A percentile compares a stretch with the other conserved stretches of the same genome.
Conservation (phyloP, 345 rosid species). For the Punica granatum region DNA sequence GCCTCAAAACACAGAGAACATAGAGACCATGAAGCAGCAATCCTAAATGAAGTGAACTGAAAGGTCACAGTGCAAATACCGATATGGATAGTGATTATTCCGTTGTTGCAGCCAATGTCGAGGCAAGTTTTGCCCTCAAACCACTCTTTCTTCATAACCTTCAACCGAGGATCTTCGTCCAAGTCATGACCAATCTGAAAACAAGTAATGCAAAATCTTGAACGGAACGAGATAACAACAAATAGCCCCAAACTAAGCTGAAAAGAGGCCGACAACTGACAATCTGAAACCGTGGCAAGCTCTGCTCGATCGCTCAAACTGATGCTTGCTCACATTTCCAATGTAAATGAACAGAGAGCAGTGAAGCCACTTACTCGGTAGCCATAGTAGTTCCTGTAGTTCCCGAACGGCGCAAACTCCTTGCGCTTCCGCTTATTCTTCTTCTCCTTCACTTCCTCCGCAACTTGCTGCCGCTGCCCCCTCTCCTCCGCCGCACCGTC, state of each 20-base stretch:
- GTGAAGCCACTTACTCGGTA: constrained; percentile 46
- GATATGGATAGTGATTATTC: constrained; percentile 64
- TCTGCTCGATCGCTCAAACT: neutral
- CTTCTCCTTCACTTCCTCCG: constrained; percentile 17
- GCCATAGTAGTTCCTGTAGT: constrained; percentile 84
- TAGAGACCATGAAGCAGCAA: neutral
- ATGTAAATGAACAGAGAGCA: neutral
- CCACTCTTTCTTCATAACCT: constrained; percentile 74
- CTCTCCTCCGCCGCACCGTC: constrained; percentile 3
- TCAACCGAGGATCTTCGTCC: constrained; percentile 82
- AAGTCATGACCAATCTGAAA: constrained; percentile 51
- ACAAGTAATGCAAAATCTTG: neutral
- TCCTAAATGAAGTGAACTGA: neutral
- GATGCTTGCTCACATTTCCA: neutral
- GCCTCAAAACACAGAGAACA: neutral
- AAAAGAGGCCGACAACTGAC: neutral
- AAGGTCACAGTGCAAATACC: constrained; percentile 24
- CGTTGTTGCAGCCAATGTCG: constrained; percentile 91
- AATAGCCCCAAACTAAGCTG: neutral
- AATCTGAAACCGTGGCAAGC: neutral
- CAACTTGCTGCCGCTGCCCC: constrained; percentile 7
- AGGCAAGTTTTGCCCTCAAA: constrained; percentile 73
- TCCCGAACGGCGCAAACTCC: constrained; percentile 61
- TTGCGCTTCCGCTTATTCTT: constrained; percentile 43
- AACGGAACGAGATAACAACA: neutral